Evolutionary conservation across 371 early-diverging fungal species (phyloP).

Genomic region (Mortierella sp.): DNA sequence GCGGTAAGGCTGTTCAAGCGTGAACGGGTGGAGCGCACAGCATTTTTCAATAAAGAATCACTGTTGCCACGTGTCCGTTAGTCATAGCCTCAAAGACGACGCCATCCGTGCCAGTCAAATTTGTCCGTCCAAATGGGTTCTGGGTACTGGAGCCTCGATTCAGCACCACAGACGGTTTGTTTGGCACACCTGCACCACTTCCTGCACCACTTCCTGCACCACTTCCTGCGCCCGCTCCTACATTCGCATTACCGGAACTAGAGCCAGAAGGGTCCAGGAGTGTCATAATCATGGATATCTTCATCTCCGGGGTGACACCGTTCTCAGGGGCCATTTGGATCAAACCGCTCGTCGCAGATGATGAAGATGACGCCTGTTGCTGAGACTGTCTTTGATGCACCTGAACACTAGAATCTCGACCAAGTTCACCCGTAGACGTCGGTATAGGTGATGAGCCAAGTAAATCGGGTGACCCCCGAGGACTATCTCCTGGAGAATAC

Average conservation of each 20-base stretch:
- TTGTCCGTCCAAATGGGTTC: constrained; percentile 78
- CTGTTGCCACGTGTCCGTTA: constrained; percentile 69
- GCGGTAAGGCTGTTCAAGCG: too few relatives aligned
- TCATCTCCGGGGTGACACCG: constrained; percentile 43
- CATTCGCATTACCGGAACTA: constrained; percentile 14
- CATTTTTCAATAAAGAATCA: constrained; percentile 61
- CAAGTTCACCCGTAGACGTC: background rate
- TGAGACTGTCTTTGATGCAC: constrained; percentile 9
- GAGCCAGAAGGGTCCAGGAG: constrained; percentile 36
- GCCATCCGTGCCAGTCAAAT: constrained; percentile 72
- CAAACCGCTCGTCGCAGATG: constrained; percentile 9
- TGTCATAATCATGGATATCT: constrained; percentile 57
- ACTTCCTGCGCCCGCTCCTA: background rate
- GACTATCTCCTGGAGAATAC: constrained; percentile 11
- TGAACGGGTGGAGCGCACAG: background rate
- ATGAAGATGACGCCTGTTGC: background rate
- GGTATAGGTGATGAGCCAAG: constrained; percentile 19
- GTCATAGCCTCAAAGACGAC: constrained; percentile 74
- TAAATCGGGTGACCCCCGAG: constrained; percentile 31
- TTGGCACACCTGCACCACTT: constrained; percentile 14
- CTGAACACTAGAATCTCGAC: constrained; percentile 1
- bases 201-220: background rate
- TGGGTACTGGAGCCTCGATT: constrained; percentile 76
- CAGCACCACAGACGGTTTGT: constrained; percentile 67
- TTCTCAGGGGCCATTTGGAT: constrained; percentile 23